Percentiles rank a stretch among this genome's conserved stretches.
phyloP scores from a whole-genome alignment of 2,329 filamentous ascomycete species.

The Clarireedia homoeocarpa region DNA sequence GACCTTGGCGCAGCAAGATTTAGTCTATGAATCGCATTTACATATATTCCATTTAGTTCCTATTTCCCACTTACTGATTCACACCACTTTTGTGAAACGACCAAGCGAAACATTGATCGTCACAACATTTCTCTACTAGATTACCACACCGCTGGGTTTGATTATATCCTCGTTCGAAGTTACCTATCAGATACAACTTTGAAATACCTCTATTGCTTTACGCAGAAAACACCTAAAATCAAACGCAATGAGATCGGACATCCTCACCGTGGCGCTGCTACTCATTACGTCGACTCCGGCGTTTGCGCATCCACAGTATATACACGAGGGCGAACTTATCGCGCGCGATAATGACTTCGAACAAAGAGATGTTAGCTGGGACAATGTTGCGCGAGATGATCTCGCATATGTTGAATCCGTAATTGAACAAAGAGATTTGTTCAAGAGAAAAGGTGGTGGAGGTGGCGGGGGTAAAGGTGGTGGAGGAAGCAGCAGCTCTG shows the following conservation, averaged over 20 bases:
- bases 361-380: not conserved
- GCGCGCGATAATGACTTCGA: slow-evolving; percentile 11
- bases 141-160: no score
- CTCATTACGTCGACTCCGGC: slow-evolving; percentile 11
- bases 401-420: not conserved
- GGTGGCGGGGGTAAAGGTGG: slow-evolving; percentile 47
- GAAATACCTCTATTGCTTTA: no score
- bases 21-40: no score
- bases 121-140: no score
- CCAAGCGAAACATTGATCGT: no score
- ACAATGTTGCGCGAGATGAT: not conserved
- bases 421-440: slow-evolving; percentile 35
- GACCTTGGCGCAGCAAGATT: no score
- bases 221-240: not conserved
- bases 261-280: slow-evolving; percentile 16
- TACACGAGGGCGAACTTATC: slow-evolving; percentile 13
- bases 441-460: slow-evolving; percentile 54
- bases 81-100: no score
- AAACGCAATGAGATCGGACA: slow-evolving; percentile 16
- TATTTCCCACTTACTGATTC: no score
- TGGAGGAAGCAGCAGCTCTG: slow-evolving; percentile 35
- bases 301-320: slow-evolving; percentile 18
- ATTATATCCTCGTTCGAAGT: no score
- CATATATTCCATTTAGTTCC: no score
- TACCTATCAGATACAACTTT: no score